Conservation (phyloP, 495 filamentous ascomycete species). For the Elasticomyces elasticus region DNA sequence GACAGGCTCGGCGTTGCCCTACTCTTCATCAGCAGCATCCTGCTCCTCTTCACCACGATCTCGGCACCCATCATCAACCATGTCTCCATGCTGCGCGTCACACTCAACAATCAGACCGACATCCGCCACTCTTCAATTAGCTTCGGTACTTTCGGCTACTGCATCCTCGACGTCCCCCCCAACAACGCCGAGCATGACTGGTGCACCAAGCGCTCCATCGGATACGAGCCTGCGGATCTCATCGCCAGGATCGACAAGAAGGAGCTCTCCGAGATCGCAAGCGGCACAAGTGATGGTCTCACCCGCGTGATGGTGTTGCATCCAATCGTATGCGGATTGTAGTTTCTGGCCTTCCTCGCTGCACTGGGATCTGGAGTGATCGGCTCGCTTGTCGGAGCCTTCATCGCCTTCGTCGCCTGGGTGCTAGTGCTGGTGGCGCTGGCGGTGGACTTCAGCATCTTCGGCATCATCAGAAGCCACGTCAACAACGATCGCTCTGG, state of each 20-base stretch:
- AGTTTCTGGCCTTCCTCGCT: constrained; percentile 50
- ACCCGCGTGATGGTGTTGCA: constrained; percentile 52
- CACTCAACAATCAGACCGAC: constrained; percentile 32
- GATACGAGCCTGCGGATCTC: constrained; percentile 43
- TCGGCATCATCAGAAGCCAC: constrained; percentile 42
- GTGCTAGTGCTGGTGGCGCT: constrained; percentile 44
- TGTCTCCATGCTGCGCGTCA: constrained; percentile 43
- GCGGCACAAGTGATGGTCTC: constrained; percentile 37
- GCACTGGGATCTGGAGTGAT: constrained; percentile 44
- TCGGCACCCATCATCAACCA: constrained; percentile 45
- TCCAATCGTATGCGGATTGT: constrained; percentile 46
- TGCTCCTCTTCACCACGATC: constrained; percentile 50
- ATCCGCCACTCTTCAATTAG: constrained; percentile 31
- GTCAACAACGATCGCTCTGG: constrained; percentile 36
- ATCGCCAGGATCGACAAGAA: constrained; percentile 28
- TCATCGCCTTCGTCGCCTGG: constrained; percentile 43
- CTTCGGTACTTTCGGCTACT: constrained; percentile 52
- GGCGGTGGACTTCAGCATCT: constrained; percentile 47
- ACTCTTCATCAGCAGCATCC: constrained; percentile 43
- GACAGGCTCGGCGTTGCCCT: constrained; percentile 45
- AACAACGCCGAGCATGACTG: constrained; percentile 29
- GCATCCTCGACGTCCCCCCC: constrained; percentile 32
- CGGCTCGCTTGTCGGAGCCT: constrained; percentile 41
- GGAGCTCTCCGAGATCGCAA: constrained; percentile 33
- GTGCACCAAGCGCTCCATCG: constrained; percentile 39